Evolutionary conservation across 164 flowering plant genomes (phyloP).

Genomic region (Piper betle): DNA sequence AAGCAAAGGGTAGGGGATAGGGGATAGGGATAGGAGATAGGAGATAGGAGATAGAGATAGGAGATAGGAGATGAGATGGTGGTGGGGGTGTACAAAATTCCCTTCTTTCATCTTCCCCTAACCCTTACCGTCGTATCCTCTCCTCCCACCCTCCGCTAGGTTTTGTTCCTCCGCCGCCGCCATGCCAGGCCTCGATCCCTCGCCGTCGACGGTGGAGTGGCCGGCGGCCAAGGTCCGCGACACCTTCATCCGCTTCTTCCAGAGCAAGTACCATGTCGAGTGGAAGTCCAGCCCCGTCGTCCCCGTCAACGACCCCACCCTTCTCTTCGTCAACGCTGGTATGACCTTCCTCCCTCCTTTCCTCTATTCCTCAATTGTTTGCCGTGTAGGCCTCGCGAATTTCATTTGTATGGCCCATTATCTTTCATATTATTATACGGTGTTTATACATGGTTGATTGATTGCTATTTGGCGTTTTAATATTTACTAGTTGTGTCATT

Average conservation of each 20-base stretch:
- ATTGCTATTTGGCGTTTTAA: too few species aligned
- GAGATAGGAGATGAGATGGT: background rate
- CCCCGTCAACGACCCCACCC: conserved; percentile 82
- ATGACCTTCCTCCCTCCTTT: background rate
- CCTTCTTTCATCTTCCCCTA: background rate
- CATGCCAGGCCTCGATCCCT: conserved; percentile 14
- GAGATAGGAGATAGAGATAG: too few species aligned
- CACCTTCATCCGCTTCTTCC: conserved; percentile 62
- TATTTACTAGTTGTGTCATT: too few species aligned
- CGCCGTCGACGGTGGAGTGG: conserved; percentile 35
- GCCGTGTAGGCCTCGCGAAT: background rate
- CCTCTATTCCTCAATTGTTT: background rate
- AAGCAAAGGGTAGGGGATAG: too few species aligned
- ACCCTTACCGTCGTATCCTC: background rate
- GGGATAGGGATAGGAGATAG: too few species aligned
- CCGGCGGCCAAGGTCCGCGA: conserved; percentile 64
- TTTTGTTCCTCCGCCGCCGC: conserved; percentile 3
- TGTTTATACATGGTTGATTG: too few species aligned
- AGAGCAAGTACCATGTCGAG: conserved; percentile 44
- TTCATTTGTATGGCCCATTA: background rate
- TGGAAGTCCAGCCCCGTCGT: conserved; percentile 93
- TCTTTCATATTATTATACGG: too few species aligned
- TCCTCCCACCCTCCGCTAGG: conserved; percentile 3
- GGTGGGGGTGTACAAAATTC: background rate
- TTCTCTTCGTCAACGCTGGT: conserved; percentile 96